Percentiles rank a stretch among this genome's conserved stretches.
These are phyloP conservation scores for Suillus alpinus DNA, from an alignment of 768 basidiomycete species.

Conservation along the genomic window DNA sequence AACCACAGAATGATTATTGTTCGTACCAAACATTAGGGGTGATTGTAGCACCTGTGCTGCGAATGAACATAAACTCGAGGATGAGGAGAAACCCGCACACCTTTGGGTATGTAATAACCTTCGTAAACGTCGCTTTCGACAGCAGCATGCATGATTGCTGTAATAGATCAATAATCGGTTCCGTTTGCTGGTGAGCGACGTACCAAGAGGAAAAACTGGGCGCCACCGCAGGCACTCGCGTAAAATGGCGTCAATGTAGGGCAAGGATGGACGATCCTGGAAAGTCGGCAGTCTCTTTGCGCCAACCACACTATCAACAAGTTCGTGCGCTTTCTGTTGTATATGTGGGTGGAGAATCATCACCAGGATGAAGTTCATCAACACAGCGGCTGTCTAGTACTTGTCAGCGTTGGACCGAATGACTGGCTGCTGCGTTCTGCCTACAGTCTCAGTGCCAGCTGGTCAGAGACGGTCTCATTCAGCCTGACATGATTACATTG, in stretches of 20 bases:
- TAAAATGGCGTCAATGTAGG: conserved; percentile 15
- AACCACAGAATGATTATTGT: neutral
- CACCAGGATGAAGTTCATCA: conserved; percentile 9
- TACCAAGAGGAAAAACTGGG: conserved; percentile 12
- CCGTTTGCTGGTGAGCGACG: conserved; percentile 1
- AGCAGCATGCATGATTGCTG: conserved; percentile 19
- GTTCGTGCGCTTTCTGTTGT: conserved; percentile 26
- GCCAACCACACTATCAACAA: conserved; percentile 17
- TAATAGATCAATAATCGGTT: neutral
- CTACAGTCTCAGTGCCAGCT: conserved; percentile 7
- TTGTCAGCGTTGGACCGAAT: neutral
- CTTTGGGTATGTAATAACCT: conserved; percentile 50
- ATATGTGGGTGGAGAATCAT: conserved; percentile 15
- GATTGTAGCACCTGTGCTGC: neutral
- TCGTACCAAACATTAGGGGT: conserved; percentile 2
- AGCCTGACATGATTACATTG: neutral
- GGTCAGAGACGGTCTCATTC: neutral
- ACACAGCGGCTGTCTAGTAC: conserved; percentile 1
- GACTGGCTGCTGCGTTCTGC: neutral
- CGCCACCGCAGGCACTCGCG: conserved; percentile 13
- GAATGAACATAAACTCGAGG: neutral
- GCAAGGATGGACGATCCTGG: conserved; percentile 11
- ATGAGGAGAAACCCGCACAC: conserved; percentile 14
- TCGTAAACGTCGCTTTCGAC: conserved; percentile 38
- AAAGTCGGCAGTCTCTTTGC: conserved; percentile 12